Evolutionary conservation across 768 basidiomycete species (phyloP).

Genomic region (Lactarius pseudohatsudake): DNA sequence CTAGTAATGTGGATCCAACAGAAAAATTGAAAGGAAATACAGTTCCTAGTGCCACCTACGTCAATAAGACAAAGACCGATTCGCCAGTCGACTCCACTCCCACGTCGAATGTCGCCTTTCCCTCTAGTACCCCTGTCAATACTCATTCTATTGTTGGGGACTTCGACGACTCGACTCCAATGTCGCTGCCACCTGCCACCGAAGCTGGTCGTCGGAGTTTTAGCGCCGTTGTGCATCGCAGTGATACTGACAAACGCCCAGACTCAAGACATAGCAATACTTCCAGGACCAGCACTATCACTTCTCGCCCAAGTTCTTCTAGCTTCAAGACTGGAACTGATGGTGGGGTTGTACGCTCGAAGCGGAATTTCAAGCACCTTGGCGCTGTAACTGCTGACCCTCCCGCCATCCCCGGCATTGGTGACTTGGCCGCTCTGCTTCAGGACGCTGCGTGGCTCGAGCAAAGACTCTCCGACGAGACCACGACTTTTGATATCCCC

Average conservation of each 20-base stretch:
- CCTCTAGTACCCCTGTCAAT: not conserved
- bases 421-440: slow-evolving; percentile 54
- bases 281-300: slow-evolving; percentile 26
- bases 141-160: not conserved
- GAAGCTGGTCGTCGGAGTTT: slow-evolving; percentile 33
- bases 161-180: slow-evolving; percentile 4
- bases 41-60: not conserved
- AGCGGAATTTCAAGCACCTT: slow-evolving; percentile 31
- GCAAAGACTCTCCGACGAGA: slow-evolving; percentile 50
- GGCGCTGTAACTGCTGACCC: slow-evolving; percentile 34
- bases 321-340: slow-evolving; percentile 28
- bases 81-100: not conserved
- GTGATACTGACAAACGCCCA: slow-evolving; percentile 22
- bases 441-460: slow-evolving; percentile 61
- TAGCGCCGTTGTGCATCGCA: slow-evolving; percentile 38
- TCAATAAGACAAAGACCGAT: not conserved
- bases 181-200: slow-evolving; percentile 10
- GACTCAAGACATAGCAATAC: slow-evolving; percentile 12
- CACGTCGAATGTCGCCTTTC: not conserved
- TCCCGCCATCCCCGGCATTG: slow-evolving; percentile 48
- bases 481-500: slow-evolving; percentile 31
- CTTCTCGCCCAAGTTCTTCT: slow-evolving; percentile 24
- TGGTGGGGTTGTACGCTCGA: slow-evolving; percentile 30
- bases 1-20: not conserved
- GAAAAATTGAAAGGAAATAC: slow-evolving; percentile 2